Evolutionary conservation across 2,329 filamentous ascomycete genomes (phyloP), one percentile per base, ranked within the genome.

Genomic region (Chrysoporthe deuterocubensis): DNA sequence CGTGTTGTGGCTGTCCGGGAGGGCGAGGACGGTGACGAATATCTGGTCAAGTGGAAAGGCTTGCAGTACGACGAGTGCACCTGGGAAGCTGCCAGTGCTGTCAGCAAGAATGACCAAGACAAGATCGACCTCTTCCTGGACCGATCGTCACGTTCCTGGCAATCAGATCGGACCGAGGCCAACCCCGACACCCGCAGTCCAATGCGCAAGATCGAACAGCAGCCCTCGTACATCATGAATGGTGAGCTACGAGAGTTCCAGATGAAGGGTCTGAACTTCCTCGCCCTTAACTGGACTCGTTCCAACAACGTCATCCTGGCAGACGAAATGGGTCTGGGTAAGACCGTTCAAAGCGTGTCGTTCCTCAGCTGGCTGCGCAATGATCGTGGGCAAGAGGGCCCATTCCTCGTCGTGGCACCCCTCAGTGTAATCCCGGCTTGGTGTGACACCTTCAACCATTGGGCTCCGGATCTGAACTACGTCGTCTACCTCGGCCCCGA

Each of bases 301-400:
- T 90, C 89, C 66, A 96, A 96, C 78, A 99, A 98, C 74, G 96
- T 98, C 75, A 97, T 99, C 74, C 86, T 99, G 64, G 96, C 96
- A 61, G 96, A 99, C 77, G 96, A 99, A 80, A 99, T 99, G 96
- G 96, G 96, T 74, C 85, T 99, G 16, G 96, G 96, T 40, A 99
- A 99, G 82, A 99, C 96, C 0, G 96, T 99, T 0, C 96, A 99
- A 80, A 97, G 95, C 0, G 94, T 99, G 40, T 90, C 95, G 0
- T 98, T 98, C 78, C 91, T 99, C 78, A 97, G 95, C 77, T 99
- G 96, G 95, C 85, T 99, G 69, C 92, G 93, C 65, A 95, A 98
- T 79, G 90, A 94, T 68, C 89, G 95, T 72, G 86, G 86, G 62
- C 96, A 99, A 77, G 92, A 98, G 78, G 96, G 96, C 0, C 96